Base-by-base conservation (phyloP, 345 rosid species). In the Erodium maritimum region DNA sequence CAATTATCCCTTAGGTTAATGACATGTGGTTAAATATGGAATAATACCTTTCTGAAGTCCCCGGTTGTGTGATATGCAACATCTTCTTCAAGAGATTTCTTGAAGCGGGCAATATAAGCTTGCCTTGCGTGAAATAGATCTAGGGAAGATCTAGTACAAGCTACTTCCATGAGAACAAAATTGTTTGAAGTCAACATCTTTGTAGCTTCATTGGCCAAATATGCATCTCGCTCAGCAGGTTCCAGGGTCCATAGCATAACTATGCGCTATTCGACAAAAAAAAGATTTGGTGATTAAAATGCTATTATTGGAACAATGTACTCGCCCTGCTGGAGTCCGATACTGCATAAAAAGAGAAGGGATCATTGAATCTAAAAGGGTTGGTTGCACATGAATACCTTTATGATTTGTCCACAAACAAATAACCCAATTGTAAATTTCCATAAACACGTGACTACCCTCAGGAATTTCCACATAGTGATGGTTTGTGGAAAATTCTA, bases 41-140 rank as follows among this genome's bases (percentile, higher is more conserved):
- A n/a, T 23, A 17, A 33, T 70, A 85, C 97, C 96, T 91, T 91
- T 74, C 84, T 85, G 69, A 65, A 62, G 58, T 88, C 84, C 62
- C 97, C 95, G 19, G 73, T 72, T 29, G 90, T 79, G 72, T 87
- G 90, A 55, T 84, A 56, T 14, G 95, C 91, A 24, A 91, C 91
- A 80, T 91, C 97, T 70, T 91, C 97, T 73, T 91, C 96, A 0
- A 87, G 80, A 23, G 95, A 91, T 62, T 73, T 81, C 84, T 82
- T 86, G 64, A 75, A 81, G 23, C 84, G 88, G 67, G 81, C 75
- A 65, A 88, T 96, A 56, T 91, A 88, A 21, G 91, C 87, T 65
- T 84, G 88, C 68, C 85, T 85, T 42, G 33, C 78, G 51, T 73
- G 77, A 54, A 86, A 80, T 19, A 91, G 73, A 20, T 75, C 95